Evolutionary conservation across 371 early-diverging fungal genomes (phyloP), one percentile per base, ranked within the genome.

Genomic region (Massospora cicadina): DNA sequence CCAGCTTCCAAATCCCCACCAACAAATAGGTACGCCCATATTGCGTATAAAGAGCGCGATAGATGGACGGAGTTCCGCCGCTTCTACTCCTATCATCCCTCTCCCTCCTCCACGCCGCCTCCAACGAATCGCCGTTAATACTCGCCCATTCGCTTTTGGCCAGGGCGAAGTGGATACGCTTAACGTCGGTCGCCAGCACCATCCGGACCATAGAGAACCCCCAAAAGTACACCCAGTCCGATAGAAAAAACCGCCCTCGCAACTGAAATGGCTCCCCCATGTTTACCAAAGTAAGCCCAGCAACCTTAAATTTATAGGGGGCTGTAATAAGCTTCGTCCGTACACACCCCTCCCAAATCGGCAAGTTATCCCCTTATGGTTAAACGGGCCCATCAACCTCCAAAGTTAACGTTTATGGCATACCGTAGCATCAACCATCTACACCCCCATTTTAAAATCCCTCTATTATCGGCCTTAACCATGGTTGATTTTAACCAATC

Each of bases 1-100:
- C 55, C 17, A 82, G 61, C 67, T 81, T 81, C 79, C 81, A 85
- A 2, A 81, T 28, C 7, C 81, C 80, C 23, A 85, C 71, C 12
- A 77, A 30, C 43, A 72, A 63, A 68, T 79, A 85, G 21, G 60
- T 25, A 24, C 21, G 23, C 21, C 67, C 69, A 65, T 65, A 69
- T 27, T 64, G 32, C 59, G 61, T 69, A 30, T 66, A 61, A 25
- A 66, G 63, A n/a, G 69, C 57, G 28, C 57, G 61, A 43, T 33
- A 60, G 17, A 66, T 66, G 61, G 65, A 65, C 1, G 58, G 67
- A 7, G 25, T 28, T 30, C 21, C 10, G 27, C 21, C 65, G n/a
- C 68, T 68, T 30, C 21, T 12, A 29, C 21, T 65, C 17, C 68
- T 68, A 2, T 65, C 63, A 12, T 30, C 65, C 32, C 56, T 29